These are phyloP conservation scores for Paecilomyces dactylethromorphus DNA, from an alignment of 2,329 filamentous ascomycete species.

Conservation along the genomic window DNA sequence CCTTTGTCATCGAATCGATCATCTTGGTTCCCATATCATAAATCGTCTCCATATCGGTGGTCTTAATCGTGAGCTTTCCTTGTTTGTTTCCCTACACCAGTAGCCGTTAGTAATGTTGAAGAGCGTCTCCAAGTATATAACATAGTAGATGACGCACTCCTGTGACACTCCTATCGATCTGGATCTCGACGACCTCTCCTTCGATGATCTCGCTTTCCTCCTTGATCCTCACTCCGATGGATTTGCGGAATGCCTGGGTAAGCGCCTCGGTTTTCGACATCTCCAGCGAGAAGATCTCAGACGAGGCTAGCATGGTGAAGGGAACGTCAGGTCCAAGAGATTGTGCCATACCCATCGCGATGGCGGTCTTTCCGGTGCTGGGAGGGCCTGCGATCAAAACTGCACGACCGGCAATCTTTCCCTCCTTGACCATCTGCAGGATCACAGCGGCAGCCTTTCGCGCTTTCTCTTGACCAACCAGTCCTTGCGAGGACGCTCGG, in stretches of 20 bases:
- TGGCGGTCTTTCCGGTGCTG: slow-evolving; percentile 95
- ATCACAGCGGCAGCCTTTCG: slow-evolving; percentile 95
- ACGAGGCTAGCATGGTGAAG: slow-evolving; percentile 91
- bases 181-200: slow-evolving; percentile 97
- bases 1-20: slow-evolving; percentile 99
- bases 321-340: slow-evolving; percentile 90
- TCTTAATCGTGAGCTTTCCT: slow-evolving; percentile 98
- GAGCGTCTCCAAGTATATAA: background rate
- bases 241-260: slow-evolving; percentile 97
- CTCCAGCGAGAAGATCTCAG: slow-evolving; percentile 96
- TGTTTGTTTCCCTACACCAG: slow-evolving; percentile 74
- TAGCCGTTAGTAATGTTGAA: slow-evolving; percentile 8
- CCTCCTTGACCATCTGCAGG: slow-evolving; percentile 97
- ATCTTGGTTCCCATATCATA: slow-evolving; percentile 99
- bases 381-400: slow-evolving; percentile 93
- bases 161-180: slow-evolving; percentile 94
- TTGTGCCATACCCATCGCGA: slow-evolving; percentile 98
- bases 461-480: slow-evolving; percentile 94
- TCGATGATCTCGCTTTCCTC: slow-evolving; percentile 99
- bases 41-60: slow-evolving; percentile 98
- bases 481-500: slow-evolving; percentile 75
- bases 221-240: slow-evolving; percentile 95
- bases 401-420: slow-evolving; percentile 93
- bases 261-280: slow-evolving; percentile 99
- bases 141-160: slow-evolving; percentile 46